Evolutionary conservation across 495 filamentous ascomycete species (phyloP).

Genomic region (Aspergillus ostianus): DNA sequence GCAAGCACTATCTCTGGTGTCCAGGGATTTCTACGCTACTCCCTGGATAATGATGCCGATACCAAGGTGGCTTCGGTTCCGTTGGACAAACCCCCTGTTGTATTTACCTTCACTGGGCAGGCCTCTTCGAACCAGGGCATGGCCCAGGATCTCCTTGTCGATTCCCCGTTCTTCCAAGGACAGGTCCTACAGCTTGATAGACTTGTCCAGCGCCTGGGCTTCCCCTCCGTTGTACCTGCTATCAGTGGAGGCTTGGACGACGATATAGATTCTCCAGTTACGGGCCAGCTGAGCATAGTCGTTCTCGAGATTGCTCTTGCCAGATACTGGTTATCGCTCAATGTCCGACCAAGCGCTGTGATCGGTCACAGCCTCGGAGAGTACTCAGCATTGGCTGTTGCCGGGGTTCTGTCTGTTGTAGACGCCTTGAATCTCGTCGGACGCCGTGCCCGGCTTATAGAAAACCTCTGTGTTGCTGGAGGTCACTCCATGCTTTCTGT

Average conservation of each 20-base stretch:
- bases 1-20: conserved; percentile 15
- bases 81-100: conserved; percentile 30
- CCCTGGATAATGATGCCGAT: conserved; percentile 4
- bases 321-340: conserved; percentile 16
- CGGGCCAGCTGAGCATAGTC: conserved; percentile 20
- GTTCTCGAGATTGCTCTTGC: conserved; percentile 24
- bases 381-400: conserved; percentile 32
- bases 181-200: conserved; percentile 27
- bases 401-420: conserved; percentile 20
- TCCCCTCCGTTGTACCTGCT: conserved; percentile 33
- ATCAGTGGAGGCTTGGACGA: conserved; percentile 16
- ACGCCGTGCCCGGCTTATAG: conserved; percentile 19
- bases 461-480: conserved; percentile 9
- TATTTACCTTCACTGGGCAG: conserved; percentile 69
- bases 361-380: conserved; percentile 42
- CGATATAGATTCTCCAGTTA: conserved; percentile 16
- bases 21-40: conserved; percentile 2
- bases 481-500: conserved; percentile 55
- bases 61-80: background rate
- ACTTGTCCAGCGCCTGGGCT: conserved; percentile 30
- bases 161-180: conserved; percentile 22
- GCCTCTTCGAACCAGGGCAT: conserved; percentile 53
- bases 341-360: conserved; percentile 22
- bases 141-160: conserved; percentile 26
- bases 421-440: conserved; percentile 31